Conservation (phyloP, 106 monocot species). For the Cymbidium sinense region DNA sequence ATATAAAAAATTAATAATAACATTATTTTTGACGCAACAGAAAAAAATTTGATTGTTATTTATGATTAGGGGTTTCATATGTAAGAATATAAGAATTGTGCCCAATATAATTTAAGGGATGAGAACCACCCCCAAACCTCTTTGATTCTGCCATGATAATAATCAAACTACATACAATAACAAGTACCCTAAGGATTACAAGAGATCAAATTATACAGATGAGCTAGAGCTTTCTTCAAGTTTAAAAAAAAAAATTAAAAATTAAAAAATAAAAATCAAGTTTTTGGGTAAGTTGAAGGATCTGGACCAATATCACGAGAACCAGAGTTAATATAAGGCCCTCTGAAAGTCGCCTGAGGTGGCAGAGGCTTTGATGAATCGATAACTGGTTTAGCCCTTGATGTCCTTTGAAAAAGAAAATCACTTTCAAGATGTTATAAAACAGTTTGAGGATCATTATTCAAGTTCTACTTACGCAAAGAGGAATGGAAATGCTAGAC, state of each 20-base stretch:
- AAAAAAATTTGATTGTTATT: too few relatives aligned
- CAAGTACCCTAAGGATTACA: too few relatives aligned
- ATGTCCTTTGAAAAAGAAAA: slow-evolving; percentile 43
- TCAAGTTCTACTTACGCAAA: slow-evolving; percentile 42
- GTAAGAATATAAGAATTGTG: too few relatives aligned
- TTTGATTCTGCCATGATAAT: too few relatives aligned
- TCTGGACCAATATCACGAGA: slow-evolving; percentile 97
- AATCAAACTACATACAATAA: too few relatives aligned
- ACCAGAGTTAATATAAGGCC: slow-evolving; percentile 90
- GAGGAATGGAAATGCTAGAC: slow-evolving; percentile 79
- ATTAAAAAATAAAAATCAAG: too few relatives aligned
- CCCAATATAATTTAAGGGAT: too few relatives aligned
- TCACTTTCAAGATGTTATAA: not conserved
- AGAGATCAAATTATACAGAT: not conserved
- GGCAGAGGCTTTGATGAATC: slow-evolving; percentile 94
- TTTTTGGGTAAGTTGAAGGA: slow-evolving; percentile 41
- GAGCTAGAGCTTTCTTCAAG: not conserved
- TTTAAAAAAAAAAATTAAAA: too few relatives aligned
- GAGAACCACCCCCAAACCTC: too few relatives aligned
- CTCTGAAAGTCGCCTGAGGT: slow-evolving; percentile 91
- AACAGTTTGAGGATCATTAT: not conserved
- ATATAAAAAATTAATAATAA: too few relatives aligned
- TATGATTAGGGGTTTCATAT: too few relatives aligned
- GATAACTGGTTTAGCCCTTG: slow-evolving; percentile 67
- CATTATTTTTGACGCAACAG: too few relatives aligned